phyloP scores from a whole-genome alignment of 495 filamentous ascomycete species.

The Chaetomium tenue region DNA sequence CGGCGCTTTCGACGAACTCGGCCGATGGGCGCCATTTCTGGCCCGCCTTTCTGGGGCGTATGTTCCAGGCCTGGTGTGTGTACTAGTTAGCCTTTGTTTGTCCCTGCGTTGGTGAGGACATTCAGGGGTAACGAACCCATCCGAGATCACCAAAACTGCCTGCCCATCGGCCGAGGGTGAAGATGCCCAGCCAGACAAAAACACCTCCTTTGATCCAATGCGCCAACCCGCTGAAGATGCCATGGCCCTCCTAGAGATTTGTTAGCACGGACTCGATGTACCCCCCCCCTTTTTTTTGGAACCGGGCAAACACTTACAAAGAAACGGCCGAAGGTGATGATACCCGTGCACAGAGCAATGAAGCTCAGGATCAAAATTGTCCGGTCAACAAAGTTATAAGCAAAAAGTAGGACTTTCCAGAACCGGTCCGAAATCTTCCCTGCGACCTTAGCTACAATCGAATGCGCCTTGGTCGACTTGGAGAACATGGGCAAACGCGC shows the following conservation, averaged over 20 bases:
- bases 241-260: conserved; percentile 26
- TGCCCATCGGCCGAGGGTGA: conserved; percentile 86
- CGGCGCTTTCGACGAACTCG: conserved; percentile 82
- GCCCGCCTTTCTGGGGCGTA: conserved; percentile 64
- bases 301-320: conserved; percentile 39
- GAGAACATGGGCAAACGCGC: conserved; percentile 28
- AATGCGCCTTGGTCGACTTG: conserved; percentile 25
- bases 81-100: background rate
- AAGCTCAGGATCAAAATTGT: conserved; percentile 54
- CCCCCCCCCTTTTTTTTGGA: conserved; percentile 7
- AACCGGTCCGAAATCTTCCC: conserved; percentile 42
- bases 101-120: background rate
- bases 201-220: conserved; percentile 98
- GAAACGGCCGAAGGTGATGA: conserved; percentile 56
- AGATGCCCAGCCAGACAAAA: conserved; percentile 90
- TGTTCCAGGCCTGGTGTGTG: conserved; percentile 70
- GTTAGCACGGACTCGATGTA: conserved; percentile 40
- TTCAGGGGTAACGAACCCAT: conserved; percentile 56
- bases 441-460: conserved; percentile 35
- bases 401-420: conserved; percentile 45
- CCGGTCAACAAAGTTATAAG: conserved; percentile 46
- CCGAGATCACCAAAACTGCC: conserved; percentile 88
- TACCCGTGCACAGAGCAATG: conserved; percentile 58
- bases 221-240: conserved; percentile 71
- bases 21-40: conserved; percentile 69